Evolutionary conservation across 768 basidiomycete genomes (phyloP).

Genomic region (Porphyrellus cyaneotinctus): DNA sequence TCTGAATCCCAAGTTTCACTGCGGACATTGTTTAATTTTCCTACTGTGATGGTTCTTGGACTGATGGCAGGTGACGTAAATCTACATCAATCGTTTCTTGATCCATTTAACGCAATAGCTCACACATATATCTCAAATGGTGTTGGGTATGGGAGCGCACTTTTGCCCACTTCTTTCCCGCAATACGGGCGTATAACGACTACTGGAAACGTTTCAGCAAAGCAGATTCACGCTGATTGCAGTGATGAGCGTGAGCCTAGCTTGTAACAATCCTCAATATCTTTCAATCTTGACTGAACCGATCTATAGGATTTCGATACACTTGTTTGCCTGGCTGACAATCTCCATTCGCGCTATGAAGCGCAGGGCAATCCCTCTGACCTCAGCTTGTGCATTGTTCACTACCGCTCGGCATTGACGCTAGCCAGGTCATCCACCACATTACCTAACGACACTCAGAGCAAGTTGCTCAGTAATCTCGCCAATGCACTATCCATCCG

Average conservation of each 20-base stretch:
- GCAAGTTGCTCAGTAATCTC: slow-evolving; percentile 28
- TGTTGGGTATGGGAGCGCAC: slow-evolving; percentile 2
- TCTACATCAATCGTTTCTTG: slow-evolving; percentile 2
- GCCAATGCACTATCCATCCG: slow-evolving; percentile 26
- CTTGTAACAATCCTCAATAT: not conserved
- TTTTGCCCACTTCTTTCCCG: not conserved
- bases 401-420: slow-evolving; percentile 26
- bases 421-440: slow-evolving; percentile 16
- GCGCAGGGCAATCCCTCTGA: slow-evolving; percentile 18
- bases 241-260: slow-evolving; percentile 19
- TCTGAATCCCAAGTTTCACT: not conserved
- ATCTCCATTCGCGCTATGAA: slow-evolving; percentile 24
- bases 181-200: not conserved
- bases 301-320: slow-evolving; percentile 19
- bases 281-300: not conserved
- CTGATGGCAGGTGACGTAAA: slow-evolving; percentile 13
- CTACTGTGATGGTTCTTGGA: slow-evolving; percentile 1
- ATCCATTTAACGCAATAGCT: slow-evolving; percentile 6
- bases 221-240: not conserved
- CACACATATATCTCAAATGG: slow-evolving; percentile 14
- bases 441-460: slow-evolving; percentile 18
- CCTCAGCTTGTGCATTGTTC: slow-evolving; percentile 25
- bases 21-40: slow-evolving; percentile 1
- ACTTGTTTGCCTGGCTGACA: slow-evolving; percentile 23
- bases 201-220: not conserved